Percentiles rank a stretch among this genome's conserved stretches.
Conservation (phyloP, 768 basidiomycete species). For the Suillus plorans region DNA sequence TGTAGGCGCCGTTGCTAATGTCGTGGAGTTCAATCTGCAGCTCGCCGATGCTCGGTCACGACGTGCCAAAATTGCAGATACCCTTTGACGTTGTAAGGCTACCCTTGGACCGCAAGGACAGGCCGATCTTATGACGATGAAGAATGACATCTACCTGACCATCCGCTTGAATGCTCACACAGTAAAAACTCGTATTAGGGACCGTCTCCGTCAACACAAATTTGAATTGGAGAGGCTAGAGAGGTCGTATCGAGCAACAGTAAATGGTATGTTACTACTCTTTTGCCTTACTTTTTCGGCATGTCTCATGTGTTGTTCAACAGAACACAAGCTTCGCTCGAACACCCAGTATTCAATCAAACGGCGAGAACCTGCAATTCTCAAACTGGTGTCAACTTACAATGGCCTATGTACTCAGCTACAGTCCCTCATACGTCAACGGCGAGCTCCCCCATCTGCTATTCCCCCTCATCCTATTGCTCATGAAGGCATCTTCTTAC, state of each 20-base stretch:
- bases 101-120: background rate
- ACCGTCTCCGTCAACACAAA: conserved; percentile 15
- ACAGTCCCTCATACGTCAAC: conserved; percentile 10
- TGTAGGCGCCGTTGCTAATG: background rate
- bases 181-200: conserved; percentile 16
- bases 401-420: conserved; percentile 27
- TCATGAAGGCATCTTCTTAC: background rate
- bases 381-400: conserved; percentile 20
- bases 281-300: conserved; percentile 6
- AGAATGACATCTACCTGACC: background rate
- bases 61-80: background rate
- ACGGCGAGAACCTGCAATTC: conserved; percentile 26
- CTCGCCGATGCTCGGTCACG: background rate
- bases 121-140: background rate
- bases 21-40: conserved; percentile 6
- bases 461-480: conserved; percentile 20
- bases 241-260: conserved; percentile 10
- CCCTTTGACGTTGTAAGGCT: background rate
- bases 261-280: conserved; percentile 11
- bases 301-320: conserved; percentile 25
- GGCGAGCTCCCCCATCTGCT: conserved; percentile 23
- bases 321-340: conserved; percentile 20
- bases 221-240: conserved; percentile 19
- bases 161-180: conserved; percentile 17
- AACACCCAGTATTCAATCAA: conserved; percentile 27